phyloP scores from a whole-genome alignment of 768 basidiomycete genomes.

The Lactarius quietus region DNA sequence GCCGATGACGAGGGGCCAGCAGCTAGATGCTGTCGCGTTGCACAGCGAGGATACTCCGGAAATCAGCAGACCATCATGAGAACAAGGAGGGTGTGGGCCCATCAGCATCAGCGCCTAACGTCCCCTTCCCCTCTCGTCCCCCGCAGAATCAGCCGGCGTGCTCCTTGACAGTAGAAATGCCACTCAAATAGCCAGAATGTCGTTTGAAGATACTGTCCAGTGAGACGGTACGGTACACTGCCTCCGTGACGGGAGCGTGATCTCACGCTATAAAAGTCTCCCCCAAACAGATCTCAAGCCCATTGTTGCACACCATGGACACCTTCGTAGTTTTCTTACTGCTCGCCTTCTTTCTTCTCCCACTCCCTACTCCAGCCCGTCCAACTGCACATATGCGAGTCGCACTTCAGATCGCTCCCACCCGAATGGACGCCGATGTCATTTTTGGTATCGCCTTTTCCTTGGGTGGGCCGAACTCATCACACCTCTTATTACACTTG shows the following conservation, averaged over 20 bases:
- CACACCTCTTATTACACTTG: not conserved
- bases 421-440: not conserved
- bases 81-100: not conserved
- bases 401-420: not conserved
- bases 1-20: not conserved
- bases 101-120: not conserved
- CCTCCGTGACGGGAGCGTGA: not conserved
- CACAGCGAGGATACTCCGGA: not conserved
- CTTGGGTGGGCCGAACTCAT: not conserved
- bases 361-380: not conserved
- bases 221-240: not conserved
- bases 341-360: not conserved
- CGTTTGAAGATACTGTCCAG: not conserved
- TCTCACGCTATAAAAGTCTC: not conserved
- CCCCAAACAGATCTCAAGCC: too few relatives aligned
- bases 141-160: not conserved
- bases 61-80: not conserved
- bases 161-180: not conserved
- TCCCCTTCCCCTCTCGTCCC: not conserved
- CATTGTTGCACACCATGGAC: not conserved
- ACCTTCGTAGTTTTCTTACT: not conserved
- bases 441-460: not conserved
- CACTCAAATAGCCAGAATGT: not conserved
- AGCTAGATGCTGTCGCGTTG: not conserved
- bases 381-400: too few relatives aligned